Percentiles rank a stretch among this genome's conserved stretches.
These are phyloP conservation scores for Cladosporium sphaerospermum DNA, from an alignment of 2,329 filamentous ascomycete species.

Conservation along the genomic window DNA sequence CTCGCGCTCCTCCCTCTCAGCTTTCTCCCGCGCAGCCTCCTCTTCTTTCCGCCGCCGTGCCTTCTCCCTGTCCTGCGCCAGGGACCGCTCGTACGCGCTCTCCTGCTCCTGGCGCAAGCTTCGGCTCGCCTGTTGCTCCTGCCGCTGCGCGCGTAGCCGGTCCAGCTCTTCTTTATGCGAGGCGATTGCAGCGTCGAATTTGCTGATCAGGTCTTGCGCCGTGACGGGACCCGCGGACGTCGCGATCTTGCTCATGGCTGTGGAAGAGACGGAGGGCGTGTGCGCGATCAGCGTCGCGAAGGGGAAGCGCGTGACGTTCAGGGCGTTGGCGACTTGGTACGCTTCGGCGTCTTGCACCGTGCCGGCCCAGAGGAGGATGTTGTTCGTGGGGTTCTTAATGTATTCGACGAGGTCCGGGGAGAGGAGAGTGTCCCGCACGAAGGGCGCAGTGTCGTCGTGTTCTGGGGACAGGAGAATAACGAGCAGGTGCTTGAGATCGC, in stretches of 20 bases:
- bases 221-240: constrained; percentile 68
- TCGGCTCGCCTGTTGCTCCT: constrained; percentile 74
- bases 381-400: constrained; percentile 66
- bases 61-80: constrained; percentile 82
- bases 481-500: constrained; percentile 84
- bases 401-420: constrained; percentile 67
- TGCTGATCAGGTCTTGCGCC: constrained; percentile 64
- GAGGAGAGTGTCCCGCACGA: constrained; percentile 76
- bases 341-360: constrained; percentile 90
- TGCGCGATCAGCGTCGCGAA: constrained; percentile 82
- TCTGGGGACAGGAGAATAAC: constrained; percentile 84
- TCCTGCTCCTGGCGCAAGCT: constrained; percentile 83
- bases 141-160: constrained; percentile 66
- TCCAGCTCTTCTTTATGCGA: constrained; percentile 72
- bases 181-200: constrained; percentile 66
- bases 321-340: constrained; percentile 82
- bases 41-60: constrained; percentile 70
- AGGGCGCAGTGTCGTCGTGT: constrained; percentile 83
- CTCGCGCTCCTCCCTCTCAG: constrained; percentile 61
- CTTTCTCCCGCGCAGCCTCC: constrained; percentile 55
- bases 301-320: constrained; percentile 87
- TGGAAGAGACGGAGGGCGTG: constrained; percentile 74
- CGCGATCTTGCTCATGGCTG: constrained; percentile 84
- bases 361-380: constrained; percentile 85
- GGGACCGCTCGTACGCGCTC: constrained; percentile 83